Base-by-base conservation (phyloP, 2,329 filamentous ascomycete species). In the Lachnellula cervina region DNA sequence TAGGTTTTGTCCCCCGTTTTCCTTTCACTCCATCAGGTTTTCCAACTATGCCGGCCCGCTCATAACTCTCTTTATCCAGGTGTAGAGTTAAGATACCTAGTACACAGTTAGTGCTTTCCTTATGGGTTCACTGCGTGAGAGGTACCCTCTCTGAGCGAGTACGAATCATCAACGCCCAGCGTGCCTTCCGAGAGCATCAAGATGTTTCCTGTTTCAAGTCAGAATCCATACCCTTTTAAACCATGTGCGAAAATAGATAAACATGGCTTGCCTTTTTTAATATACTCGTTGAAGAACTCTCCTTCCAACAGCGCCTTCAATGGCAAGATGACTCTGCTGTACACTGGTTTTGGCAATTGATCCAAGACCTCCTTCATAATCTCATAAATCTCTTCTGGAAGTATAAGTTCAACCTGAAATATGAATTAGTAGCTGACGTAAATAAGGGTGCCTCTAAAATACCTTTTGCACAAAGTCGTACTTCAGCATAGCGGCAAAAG, bases 101-200 rank as follows among this genome's bases (percentile, higher is more conserved):
- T 44, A 13, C 9, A 6, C 11, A 21, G 19, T 44, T 4, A 44
- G 42, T 19, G 11, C 42, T 11, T 23, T 17, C 11, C 7, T 17
- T 25, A 16, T 46, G 16, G 46, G 40, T 13, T 19, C 25, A 35
- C 5, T 16, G 14, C 9, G 17, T 23, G 7, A 35, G 23, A 17
- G 69, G 51, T 74, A 82, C 90, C 91, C 62, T 90, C 80, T 55
- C 74, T 78, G 1, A 97, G 73, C 0, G 81, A 81, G 68, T 90
- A 93, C 2, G 87, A 77, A 63, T 88, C 89, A 65, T 92, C 87
- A 2, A 86, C 78, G 2, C 83, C 85, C 7, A 80, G 75, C 34
- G 80, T 80, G 13, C 90, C 91, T 70, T 92, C 82, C 0, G 92
- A 96, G 2, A 96, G 79, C 87, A 97, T 89, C 63, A 89, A 71